phyloP scores from a whole-genome alignment of 1,284 basidiomycete genomes.

The Xerocomus nothofagi region DNA sequence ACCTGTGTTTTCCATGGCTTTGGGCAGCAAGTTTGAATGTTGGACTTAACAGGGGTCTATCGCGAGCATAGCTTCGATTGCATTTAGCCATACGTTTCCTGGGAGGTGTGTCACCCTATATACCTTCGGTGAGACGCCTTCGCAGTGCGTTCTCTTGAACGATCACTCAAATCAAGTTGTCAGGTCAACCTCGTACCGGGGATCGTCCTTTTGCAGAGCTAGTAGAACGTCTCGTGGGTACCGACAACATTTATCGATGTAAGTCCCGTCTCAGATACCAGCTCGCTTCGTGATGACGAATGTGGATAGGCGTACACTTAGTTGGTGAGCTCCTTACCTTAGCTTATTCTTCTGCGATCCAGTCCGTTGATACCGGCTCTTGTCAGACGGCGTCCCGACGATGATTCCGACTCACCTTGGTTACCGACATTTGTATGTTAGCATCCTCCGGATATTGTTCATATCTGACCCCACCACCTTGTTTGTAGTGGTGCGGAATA shows the following conservation, averaged over 20 bases:
- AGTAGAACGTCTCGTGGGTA: conserved; percentile 40
- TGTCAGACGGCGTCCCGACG: conserved; percentile 46
- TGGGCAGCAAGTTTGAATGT: conserved; percentile 2
- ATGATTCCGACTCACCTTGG: conserved; percentile 40
- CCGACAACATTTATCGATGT: conserved; percentile 42
- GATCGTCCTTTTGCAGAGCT: conserved; percentile 40
- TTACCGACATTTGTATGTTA: conserved; percentile 45
- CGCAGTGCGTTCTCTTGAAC: background rate
- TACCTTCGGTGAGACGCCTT: conserved; percentile 40
- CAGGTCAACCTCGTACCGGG: conserved; percentile 49
- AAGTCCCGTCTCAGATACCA: conserved; percentile 4
- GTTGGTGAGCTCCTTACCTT: conserved; percentile 32
- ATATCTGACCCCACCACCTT: background rate
- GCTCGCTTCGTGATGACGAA: background rate
- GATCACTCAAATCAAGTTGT: background rate
- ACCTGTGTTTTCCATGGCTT: conserved; percentile 21
- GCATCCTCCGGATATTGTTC: background rate
- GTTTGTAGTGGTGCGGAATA: conserved; percentile 42
- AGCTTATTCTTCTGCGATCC: background rate
- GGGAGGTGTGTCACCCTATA: conserved; percentile 35
- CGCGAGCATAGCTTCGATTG: conserved; percentile 44
- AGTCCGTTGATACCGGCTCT: background rate
- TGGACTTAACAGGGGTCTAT: conserved; percentile 36
- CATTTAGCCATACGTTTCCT: conserved; percentile 38
- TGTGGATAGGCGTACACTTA: conserved; percentile 39